Base-by-base conservation (phyloP, 176 grass and related monocot genomes). In the Pontederia crassipes region DNA sequence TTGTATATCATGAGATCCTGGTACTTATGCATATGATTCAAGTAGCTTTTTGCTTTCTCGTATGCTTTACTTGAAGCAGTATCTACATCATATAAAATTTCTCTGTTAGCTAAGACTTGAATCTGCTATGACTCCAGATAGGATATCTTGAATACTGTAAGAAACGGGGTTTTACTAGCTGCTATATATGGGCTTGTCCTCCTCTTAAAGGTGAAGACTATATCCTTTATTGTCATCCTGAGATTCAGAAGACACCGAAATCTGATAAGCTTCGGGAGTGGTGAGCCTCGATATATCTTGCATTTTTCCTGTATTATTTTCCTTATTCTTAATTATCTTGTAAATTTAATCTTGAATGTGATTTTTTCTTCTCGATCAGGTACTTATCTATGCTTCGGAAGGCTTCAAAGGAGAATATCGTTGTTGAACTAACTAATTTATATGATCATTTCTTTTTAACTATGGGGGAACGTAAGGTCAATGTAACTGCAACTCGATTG, bases 111-210 rank as follows among this genome's bases (percentile, higher is more conserved):
- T 40, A 54, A 15, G n/a, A 54, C n/a, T 16, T 15, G n/a, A 14
- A 54, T 12, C 51, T 17, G 12, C n/a, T 16, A 17, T 59, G 62
- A 18, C 11, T 78, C 51, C 78, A 96, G 92, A 90, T 96, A 79
- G 92, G 92, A 62, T 96, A 96, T 74, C 92, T 96, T 72, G 92
- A 96, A 72, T 96, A 96, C 66, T 96, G 92, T 79, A 96, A 96
- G 63, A 89, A 79, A 46, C 92, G 92, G 59, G 92, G 92, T 45
- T 96, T 96, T 68, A 84, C 90, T 70, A 95, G 90, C 78, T 95
- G 90, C 85, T 95, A 95, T 69, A 95, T 95, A 79, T 90, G 92
- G 92, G 92, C 92, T 59, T 96, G 87, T 27, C 92, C 92, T 65
- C 92, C 92, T 76, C 72, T 96, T 69, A 96, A 96, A 51, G 92